Conservation (phyloP, 164 flowering plant species). For the Berberis vulgaris region DNA sequence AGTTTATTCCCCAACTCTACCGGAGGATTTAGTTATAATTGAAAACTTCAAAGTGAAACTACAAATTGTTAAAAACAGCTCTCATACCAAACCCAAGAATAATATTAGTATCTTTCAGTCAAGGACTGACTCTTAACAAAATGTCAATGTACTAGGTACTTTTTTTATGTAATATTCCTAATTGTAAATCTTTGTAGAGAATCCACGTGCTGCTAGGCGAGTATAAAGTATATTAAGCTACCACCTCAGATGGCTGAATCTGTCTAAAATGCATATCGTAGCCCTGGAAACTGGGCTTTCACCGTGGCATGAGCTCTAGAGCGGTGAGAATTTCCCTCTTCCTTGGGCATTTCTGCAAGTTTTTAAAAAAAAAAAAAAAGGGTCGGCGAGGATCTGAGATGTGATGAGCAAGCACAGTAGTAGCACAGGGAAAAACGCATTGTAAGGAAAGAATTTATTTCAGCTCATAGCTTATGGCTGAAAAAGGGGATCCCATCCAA, state of each 20-base stretch:
- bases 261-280: constrained; percentile 7
- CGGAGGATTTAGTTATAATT: too few species aligned
- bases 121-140: too few species aligned
- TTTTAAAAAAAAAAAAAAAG: not conserved
- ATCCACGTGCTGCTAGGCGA: not conserved
- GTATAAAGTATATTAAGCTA: not conserved
- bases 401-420: not conserved
- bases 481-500: constrained; percentile 98
- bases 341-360: constrained; percentile 61
- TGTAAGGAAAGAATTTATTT: constrained; percentile 36
- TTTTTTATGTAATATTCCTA: too few species aligned
- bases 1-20: too few species aligned
- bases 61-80: too few species aligned
- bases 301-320: constrained; percentile 56
- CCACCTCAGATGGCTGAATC: not conserved
- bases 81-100: too few species aligned
- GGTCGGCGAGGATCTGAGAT: not conserved
- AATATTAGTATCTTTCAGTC: too few species aligned
- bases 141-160: too few species aligned
- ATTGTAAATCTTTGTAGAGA: not conserved
- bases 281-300: constrained; percentile 48
- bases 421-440: too few species aligned
- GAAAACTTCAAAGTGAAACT: too few species aligned
- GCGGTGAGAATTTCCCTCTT: constrained; percentile 77
- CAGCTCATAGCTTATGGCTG: constrained; percentile 91